Evolutionary conservation across 495 filamentous ascomycete species (phyloP), one percentile per base, ranked within the genome.

Genomic region (Penicillium verhagenii): DNA sequence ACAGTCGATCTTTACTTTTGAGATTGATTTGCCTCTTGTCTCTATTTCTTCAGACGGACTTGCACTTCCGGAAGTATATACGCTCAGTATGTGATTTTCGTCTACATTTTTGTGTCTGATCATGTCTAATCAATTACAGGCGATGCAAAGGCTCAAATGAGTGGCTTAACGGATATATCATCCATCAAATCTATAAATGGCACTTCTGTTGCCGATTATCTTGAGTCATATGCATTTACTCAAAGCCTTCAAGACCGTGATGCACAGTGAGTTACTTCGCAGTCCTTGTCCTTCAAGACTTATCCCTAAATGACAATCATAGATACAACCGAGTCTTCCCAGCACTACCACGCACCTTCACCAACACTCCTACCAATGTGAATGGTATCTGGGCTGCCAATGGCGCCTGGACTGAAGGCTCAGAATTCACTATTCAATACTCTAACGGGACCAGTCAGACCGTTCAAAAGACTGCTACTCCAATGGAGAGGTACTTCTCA

Each of bases 21-120:
- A 45, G 1, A 47, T 61, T 21, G 52, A 58, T 23, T 35, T 67
- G n/a, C 56, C 59, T 19, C 52, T 75, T 10, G 63, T 71, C 1
- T 75, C 73, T 1, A 55, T 77, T 6, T 77, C 73, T 8, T 47
- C 49, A 19, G 69, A 77, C 53, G 69, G 74, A 10, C 56, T 70
- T n/a, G 20, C 53, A 7, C 58, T 72, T 7, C 74, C 74, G 2
- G 40, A 72, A 14, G 56, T 77, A 1, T 77, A 75, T 47, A 53
- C 58, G 1, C 59, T 60, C 14, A 50, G 65, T 66, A 47, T 31
- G 59, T 13, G 7, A 8, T 23, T 11, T 25, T 14, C 16, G 18
- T 13, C 16, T 10, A 25, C 9, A 26, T 40, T 1, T 8, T 3
- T 14, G 14, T 35, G 9, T 11, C 13, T 14, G 18, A 33, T 20